Evolutionary conservation across 495 filamentous ascomycete genomes (phyloP).

Genomic region (Xylaria telfairii): DNA sequence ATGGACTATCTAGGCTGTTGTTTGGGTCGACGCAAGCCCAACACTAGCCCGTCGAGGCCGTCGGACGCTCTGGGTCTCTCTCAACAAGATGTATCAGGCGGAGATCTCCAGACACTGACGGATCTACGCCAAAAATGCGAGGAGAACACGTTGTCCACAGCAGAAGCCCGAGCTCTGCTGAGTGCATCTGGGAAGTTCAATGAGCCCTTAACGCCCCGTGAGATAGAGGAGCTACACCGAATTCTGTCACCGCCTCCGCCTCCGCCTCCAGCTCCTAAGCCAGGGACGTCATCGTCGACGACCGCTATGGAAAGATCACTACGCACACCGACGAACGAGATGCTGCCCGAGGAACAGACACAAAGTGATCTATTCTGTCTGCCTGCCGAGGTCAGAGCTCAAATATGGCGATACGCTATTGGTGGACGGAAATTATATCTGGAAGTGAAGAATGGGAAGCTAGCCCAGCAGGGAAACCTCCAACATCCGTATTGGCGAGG

Average conservation of each 20-base stretch:
- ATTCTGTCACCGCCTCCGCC: slow-evolving; percentile 18
- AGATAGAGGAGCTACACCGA: slow-evolving; percentile 25
- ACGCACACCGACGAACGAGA: slow-evolving; percentile 27
- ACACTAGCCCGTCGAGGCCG: not conserved
- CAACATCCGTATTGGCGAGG: slow-evolving; percentile 24
- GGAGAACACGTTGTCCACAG: slow-evolving; percentile 13
- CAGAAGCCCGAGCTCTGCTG: slow-evolving; percentile 22
- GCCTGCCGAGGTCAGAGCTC: slow-evolving; percentile 22
- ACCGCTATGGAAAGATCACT: slow-evolving; percentile 1
- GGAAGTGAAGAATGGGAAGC: slow-evolving; percentile 12
- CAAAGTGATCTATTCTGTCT: slow-evolving; percentile 24
- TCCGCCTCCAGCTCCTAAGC: not conserved
- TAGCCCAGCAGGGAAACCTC: slow-evolving; percentile 19
- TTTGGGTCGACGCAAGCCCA: slow-evolving; percentile 9
- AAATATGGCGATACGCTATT: slow-evolving; percentile 23
- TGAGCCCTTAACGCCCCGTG: slow-evolving; percentile 19
- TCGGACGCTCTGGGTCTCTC: not conserved
- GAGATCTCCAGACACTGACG: slow-evolving; percentile 4
- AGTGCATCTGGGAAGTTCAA: slow-evolving; percentile 20
- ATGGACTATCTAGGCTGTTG: slow-evolving; percentile 16
- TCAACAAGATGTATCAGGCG: not conserved
- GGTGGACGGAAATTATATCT: slow-evolving; percentile 25
- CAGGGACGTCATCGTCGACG: slow-evolving; percentile 12
- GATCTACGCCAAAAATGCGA: slow-evolving; percentile 24
- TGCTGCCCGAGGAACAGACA: slow-evolving; percentile 19